Base-by-base conservation (phyloP, 73 alveolate species). In the Paramecium primaurelia region DNA sequence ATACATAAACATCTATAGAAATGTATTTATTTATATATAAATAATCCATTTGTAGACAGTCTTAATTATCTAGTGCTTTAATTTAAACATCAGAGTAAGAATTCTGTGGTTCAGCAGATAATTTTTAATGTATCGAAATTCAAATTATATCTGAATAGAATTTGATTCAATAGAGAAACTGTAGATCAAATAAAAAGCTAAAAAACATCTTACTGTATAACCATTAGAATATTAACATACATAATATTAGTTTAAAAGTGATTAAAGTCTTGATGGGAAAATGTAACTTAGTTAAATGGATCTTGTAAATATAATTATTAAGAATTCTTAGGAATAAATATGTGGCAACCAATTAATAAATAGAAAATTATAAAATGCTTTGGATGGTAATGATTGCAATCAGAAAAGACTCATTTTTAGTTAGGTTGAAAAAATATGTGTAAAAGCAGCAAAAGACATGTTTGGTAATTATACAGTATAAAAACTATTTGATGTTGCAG, bases 381-480 rank as follows among this genome's bases (percentile, higher is more conserved):
- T 80, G 30, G 91, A 80, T 32, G n/a, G 51, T 26, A 44, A 20
- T 34, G 91, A 80, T 80, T 26, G 22, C 28, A 12, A 80, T 14
- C 16, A 20, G 58, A 80, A 80, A 80, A 32, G 20, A 26, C 20
- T 45, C 45, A 80, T 45, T 25, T 45, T 80, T 45, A 11, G 18
- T 20, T 6, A 47, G 28, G 44, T 80, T 42, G 91, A 80, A 47
- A 32, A 40, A 25, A 80, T 45, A 25, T 45, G 77, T 16, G 18
- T 80, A 20, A 80, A 80, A 45, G 91, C 91, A 32, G 36, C 91
- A 4, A 80, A 80, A 8, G 91, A 80, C 38, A 80, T 42, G 91
- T 80, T 80, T 44, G 91, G 91, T 20, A 80, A 80, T 47, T 80
- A 80, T 49, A 45, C 91, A 25, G 71, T 77, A 49, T 42, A 77